Percentiles rank a stretch among this genome's conserved stretches.
Evolutionary conservation across 352 stramenopile species (phyloP).

Genomic region (Phytophthora fragariaefolia): DNA sequence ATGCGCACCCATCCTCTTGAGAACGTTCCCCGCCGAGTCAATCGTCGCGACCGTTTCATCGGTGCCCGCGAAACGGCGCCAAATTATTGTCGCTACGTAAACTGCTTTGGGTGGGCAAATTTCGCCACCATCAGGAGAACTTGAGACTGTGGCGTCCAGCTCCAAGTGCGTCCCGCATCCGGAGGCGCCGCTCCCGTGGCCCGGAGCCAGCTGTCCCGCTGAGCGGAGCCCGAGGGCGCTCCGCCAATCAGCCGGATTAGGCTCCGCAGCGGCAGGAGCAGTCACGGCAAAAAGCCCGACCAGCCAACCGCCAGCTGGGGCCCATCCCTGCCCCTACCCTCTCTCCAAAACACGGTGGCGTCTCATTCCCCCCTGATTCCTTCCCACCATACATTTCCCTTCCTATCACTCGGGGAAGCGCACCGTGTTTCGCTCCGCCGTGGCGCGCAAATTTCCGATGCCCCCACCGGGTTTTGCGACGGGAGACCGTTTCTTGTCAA

Average conservation of each 20-base stretch:
- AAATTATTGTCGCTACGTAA: slow-evolving; percentile 24
- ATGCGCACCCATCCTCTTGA: slow-evolving; percentile 18
- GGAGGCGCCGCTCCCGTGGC: slow-evolving; percentile 2
- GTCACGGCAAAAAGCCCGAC: slow-evolving; percentile 19
- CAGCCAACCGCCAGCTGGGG: slow-evolving; percentile 6
- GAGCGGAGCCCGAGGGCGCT: slow-evolving; percentile 14
- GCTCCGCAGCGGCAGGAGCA: slow-evolving; percentile 11
- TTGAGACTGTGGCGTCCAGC: not conserved
- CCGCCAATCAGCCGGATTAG: slow-evolving; percentile 29
- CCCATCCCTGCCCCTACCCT: not conserved
- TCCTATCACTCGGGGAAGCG: not conserved
- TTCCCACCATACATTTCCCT: not conserved
- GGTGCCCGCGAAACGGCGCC: slow-evolving; percentile 25
- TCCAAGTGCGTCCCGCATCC: not conserved
- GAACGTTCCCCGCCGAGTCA: slow-evolving; percentile 34
- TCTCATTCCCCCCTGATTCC: not conserved
- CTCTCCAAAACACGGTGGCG: slow-evolving; percentile 12
- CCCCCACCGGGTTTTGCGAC: slow-evolving; percentile 6
- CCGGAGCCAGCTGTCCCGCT: slow-evolving; percentile 13
- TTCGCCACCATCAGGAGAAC: not conserved
- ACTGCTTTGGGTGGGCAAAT: not conserved
- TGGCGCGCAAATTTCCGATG: not conserved
- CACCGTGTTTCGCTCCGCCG: slow-evolving; percentile 7
- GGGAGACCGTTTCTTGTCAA: not conserved
- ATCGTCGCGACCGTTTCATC: slow-evolving; percentile 22